These are phyloP conservation scores for Panaeolus cyanescens DNA, from an alignment of 768 basidiomycete genomes.

Conservation along the genomic window DNA sequence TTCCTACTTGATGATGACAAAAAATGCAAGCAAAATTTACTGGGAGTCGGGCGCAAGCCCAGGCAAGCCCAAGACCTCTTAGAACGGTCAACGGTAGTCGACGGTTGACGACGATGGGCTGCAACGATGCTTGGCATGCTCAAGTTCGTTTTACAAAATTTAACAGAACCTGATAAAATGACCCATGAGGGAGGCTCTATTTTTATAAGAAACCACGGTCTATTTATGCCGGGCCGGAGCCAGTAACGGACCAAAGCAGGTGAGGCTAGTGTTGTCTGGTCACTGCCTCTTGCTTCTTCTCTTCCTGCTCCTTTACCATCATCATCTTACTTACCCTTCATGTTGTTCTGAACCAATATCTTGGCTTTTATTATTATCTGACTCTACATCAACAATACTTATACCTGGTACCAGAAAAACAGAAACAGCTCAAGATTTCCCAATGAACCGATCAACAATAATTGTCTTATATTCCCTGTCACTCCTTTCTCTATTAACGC, in stretches of 20 bases:
- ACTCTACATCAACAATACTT: neutral
- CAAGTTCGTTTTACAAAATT: too few relatives aligned
- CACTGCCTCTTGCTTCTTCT: neutral
- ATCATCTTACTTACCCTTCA: neutral
- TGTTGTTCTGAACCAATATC: neutral
- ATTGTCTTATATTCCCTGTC: constrained; percentile 4
- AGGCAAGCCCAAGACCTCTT: too few relatives aligned
- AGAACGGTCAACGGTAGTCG: too few relatives aligned
- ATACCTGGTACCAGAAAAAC: constrained; percentile 1
- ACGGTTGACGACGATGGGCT: too few relatives aligned
- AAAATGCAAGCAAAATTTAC: too few relatives aligned
- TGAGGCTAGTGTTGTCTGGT: neutral
- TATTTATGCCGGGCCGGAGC: neutral
- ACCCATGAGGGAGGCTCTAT: too few relatives aligned
- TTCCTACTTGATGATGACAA: too few relatives aligned
- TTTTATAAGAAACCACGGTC: too few relatives aligned
- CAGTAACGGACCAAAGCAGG: neutral
- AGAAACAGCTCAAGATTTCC: neutral
- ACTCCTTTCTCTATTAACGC: constrained; percentile 17
- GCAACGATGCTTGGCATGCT: too few relatives aligned
- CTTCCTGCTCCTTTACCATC: neutral
- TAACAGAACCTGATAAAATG: too few relatives aligned
- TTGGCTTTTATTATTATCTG: neutral
- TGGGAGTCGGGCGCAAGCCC: too few relatives aligned
- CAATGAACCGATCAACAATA: neutral